Evolutionary conservation across 805 yeast genomes (phyloP), one percentile per base, ranked within the genome.

Genomic region (Zygotorulaspora danielsina): DNA sequence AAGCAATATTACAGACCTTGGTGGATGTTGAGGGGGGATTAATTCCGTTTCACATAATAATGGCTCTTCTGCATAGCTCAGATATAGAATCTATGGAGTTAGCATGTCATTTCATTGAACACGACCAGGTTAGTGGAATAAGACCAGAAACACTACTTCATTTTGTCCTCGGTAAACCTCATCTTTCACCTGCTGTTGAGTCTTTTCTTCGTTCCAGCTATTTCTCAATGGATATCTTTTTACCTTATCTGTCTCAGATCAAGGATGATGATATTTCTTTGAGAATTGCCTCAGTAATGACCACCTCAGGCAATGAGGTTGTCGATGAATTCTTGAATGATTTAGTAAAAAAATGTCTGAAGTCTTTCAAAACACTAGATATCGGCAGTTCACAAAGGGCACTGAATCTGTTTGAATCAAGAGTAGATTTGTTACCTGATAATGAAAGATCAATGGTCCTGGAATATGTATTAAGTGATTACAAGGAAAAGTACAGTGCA

Each of bases 401-500:
- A 5, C 19, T 57, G 24, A 10, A 39, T 12, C 29, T 55, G 16
- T 49, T 52, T 22, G 34, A 28, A 15, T 6, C 32, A 12, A 32
- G 36, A 20, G 31, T 39, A 16, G 12, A 34, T 8, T 8, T 45
- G 33, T 15, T 43, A 17, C 22, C 47, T 2, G 53, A 44, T 3
- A 59, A 57, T 1, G 54, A 69, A 16, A 55, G 47, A 13, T 19
- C 19, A 0, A 19, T 25, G 1, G 31, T 64, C n/a, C 27, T 69
- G 9, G 46, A 48, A 3, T 64, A 54, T 44, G 41, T 64, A 3
- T 45, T 59, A 5, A 48, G 56, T 1, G 54, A 56, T 10, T 41
- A 49, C 15, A 13, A 38, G 1, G 56, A 57, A 38, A 67, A 64
- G 41, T 68, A 57, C 36, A 50, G 54, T 13, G 45, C 64, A 5